Conservation (phyloP, 768 basidiomycete genomes). For the Tricholoma sp. region DNA sequence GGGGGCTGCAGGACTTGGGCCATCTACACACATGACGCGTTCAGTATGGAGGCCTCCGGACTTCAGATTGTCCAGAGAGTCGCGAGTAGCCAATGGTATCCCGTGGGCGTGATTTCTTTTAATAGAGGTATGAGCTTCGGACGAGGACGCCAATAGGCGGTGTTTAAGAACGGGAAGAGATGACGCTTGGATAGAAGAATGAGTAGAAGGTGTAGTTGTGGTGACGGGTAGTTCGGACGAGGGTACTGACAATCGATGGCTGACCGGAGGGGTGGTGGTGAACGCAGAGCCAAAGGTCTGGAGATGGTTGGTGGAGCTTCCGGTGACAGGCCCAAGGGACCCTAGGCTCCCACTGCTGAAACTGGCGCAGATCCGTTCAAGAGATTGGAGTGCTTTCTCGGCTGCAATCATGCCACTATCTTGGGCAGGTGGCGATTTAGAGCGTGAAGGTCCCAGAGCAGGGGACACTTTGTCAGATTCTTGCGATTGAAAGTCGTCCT, state of each 20-base stretch:
- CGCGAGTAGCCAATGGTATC: neutral
- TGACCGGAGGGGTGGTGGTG: neutral
- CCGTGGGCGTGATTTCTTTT: neutral
- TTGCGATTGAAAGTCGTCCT: neutral
- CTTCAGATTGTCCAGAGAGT: neutral
- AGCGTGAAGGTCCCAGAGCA: conserved; percentile 2
- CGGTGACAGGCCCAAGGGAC: conserved; percentile 22
- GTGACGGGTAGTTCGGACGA: neutral
- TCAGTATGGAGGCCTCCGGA: neutral
- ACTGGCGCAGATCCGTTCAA: conserved; percentile 20
- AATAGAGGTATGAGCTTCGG: neutral
- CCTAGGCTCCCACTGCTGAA: conserved; percentile 33
- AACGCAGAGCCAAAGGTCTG: neutral
- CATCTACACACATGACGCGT: neutral
- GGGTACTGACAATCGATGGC: neutral
- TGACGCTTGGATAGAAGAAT: neutral
- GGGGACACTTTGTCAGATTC: conserved; percentile 9
- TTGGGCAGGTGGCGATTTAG: neutral
- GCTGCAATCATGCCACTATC: conserved; percentile 8
- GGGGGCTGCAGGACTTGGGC: neutral
- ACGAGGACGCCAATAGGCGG: neutral
- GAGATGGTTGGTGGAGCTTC: conserved; percentile 8
- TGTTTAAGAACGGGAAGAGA: neutral
- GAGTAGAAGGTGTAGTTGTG: neutral
- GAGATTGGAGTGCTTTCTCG: conserved; percentile 16